Conservation (phyloP, 768 basidiomycete genomes). For the Hypholoma fasciculare region DNA sequence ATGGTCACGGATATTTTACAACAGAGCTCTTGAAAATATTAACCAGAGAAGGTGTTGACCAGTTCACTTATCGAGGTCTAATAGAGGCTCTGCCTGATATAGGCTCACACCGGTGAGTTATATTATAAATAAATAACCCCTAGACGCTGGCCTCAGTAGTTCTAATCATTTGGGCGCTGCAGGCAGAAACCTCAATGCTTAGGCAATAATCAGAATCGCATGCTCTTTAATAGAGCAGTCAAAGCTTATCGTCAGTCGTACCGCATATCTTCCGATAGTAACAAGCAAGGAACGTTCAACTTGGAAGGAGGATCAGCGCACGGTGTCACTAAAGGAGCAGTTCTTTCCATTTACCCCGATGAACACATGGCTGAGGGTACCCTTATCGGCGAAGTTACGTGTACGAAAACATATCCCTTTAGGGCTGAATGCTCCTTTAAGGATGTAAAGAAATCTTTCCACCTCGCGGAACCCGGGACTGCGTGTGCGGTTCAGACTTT, state of each 20-base stretch:
- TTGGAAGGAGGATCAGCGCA: slow-evolving; percentile 1
- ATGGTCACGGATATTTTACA: not conserved
- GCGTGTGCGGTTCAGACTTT: too few species aligned
- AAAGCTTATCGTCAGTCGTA: too few species aligned
- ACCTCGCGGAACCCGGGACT: too few species aligned
- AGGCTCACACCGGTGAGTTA: too few species aligned
- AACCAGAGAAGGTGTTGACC: not conserved
- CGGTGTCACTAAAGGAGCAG: not conserved
- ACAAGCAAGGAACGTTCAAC: not conserved
- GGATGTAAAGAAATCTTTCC: too few species aligned
- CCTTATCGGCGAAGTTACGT: not conserved
- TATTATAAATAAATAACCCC: too few species aligned
- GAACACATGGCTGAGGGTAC: not conserved
- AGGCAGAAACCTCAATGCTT: slow-evolving; percentile 1
- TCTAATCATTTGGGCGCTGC: too few species aligned
- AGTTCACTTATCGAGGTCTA: not conserved
- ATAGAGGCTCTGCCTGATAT: not conserved
- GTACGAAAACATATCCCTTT: too few species aligned
- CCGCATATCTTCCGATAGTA: not conserved
- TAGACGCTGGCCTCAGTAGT: too few species aligned
- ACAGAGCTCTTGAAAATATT: not conserved
- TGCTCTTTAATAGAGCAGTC: not conserved
- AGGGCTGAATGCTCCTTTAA: too few species aligned
- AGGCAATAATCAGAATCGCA: not conserved
- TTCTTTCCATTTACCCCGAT: not conserved